A percentile compares a stretch with the other conserved stretches of the same genome.
phyloP scores from a whole-genome alignment of 2,329 filamentous ascomycete species.

The Boeremia exigua region DNA sequence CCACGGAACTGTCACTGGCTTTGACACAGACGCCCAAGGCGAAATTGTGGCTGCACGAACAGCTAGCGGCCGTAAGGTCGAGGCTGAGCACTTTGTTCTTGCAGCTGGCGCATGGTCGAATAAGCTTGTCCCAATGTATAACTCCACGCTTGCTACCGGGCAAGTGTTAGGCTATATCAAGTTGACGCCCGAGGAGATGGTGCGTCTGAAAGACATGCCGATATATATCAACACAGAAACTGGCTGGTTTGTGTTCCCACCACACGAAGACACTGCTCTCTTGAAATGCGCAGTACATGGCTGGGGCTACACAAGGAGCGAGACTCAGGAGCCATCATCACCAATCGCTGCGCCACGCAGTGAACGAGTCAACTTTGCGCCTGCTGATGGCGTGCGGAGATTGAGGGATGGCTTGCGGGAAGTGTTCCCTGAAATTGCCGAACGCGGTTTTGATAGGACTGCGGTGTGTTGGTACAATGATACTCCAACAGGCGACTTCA shows the following conservation, averaged over 20 bases:
- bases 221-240: background rate
- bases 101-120: background rate
- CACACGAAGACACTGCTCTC: background rate
- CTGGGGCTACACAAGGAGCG: background rate
- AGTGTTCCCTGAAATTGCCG: background rate
- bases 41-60: background rate
- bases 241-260: background rate
- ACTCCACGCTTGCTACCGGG: background rate
- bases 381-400: background rate
- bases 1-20: slow-evolving; percentile 7
- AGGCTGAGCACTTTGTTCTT: background rate
- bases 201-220: background rate
- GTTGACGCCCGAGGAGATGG: background rate
- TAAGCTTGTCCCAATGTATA: background rate
- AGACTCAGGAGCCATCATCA: background rate
- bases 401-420: background rate
- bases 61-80: background rate
- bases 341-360: background rate
- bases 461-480: background rate
- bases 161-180: background rate
- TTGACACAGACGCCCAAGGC: background rate
- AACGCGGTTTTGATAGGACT: background rate
- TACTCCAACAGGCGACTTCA: background rate
- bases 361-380: background rate
- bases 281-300: background rate